These are phyloP conservation scores for Cyanidioschyzon merolae DNA, from an alignment of 23 red algal species.

Conservation along the genomic window DNA sequence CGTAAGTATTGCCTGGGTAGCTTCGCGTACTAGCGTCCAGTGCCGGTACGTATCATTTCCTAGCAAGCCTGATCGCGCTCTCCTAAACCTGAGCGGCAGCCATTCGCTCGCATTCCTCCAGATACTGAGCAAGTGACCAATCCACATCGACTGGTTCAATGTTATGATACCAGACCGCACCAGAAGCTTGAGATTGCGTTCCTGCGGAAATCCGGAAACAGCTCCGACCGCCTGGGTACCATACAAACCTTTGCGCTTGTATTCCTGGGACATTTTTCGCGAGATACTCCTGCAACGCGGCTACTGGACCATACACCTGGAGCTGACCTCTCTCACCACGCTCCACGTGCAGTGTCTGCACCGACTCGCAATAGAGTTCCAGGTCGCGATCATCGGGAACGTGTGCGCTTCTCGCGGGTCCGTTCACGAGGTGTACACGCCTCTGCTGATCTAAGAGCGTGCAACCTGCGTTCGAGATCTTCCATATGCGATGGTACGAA, in stretches of 20 bases:
- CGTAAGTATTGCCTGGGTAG: no score
- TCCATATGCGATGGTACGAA: not conserved
- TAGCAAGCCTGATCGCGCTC: not conserved
- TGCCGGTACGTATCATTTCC: no score
- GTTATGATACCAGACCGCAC: not conserved
- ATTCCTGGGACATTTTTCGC: not conserved
- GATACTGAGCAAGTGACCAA: not conserved
- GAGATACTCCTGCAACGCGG: not conserved
- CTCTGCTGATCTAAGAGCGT: not conserved
- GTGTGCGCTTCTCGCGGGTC: not conserved
- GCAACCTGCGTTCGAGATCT: not conserved
- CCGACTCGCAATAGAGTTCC: not conserved
- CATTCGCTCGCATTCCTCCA: not conserved
- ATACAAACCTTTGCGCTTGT: not conserved
- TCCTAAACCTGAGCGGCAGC: not conserved
- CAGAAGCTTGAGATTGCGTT: not conserved
- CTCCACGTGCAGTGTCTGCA: not conserved
- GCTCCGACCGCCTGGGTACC: constrained; percentile 5
- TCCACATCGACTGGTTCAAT: not conserved
- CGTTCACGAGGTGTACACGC: constrained; percentile 3
- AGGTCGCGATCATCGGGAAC: not conserved
- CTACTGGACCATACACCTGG: not conserved
- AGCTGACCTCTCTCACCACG: not conserved
- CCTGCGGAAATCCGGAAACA: not conserved
- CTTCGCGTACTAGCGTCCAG: no score